Evolutionary conservation across 306 rosid genomes (phyloP).

Genomic region (Dryas drummondii): DNA sequence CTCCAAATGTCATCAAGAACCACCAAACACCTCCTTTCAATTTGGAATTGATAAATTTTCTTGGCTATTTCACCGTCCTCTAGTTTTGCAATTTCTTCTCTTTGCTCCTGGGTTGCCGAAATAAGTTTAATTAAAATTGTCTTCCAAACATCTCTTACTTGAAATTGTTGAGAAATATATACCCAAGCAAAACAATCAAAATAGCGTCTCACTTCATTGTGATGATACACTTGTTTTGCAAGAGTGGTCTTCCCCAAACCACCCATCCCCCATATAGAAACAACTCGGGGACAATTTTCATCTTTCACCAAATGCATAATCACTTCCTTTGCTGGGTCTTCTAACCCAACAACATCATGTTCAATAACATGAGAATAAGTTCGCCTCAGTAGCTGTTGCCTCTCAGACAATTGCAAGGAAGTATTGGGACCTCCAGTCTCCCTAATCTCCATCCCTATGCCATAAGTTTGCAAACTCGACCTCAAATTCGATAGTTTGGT

Average conservation of each 20-base stretch:
- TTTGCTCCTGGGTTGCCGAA: slow-evolving; percentile 15
- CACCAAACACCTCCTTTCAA: slow-evolving; percentile 1
- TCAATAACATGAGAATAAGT: slow-evolving; percentile 13
- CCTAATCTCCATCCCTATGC: slow-evolving; percentile 20
- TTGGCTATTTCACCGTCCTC: not conserved
- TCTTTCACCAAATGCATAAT: not conserved
- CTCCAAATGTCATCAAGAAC: slow-evolving; percentile 29
- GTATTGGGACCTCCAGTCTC: slow-evolving; percentile 4
- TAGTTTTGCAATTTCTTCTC: not conserved
- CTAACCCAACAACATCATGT: slow-evolving; percentile 11
- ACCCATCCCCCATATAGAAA: slow-evolving; percentile 24
- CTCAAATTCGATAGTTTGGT: slow-evolving; percentile 35
- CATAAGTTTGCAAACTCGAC: slow-evolving; percentile 31
- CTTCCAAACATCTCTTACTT: not conserved
- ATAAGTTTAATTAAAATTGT: not conserved
- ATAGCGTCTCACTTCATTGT: not conserved
- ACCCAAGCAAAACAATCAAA: slow-evolving; percentile 25
- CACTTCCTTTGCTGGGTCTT: not conserved
- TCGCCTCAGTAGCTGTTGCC: slow-evolving; percentile 33
- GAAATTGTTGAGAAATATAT: slow-evolving; percentile 14
- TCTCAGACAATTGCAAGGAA: not conserved
- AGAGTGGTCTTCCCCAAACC: slow-evolving; percentile 25
- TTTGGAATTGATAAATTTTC: not conserved
- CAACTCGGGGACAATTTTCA: not conserved
- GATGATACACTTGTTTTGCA: slow-evolving; percentile 20